Conservation (phyloP, 768 basidiomycete species). For the Erythrobasidium yunnanense region DNA sequence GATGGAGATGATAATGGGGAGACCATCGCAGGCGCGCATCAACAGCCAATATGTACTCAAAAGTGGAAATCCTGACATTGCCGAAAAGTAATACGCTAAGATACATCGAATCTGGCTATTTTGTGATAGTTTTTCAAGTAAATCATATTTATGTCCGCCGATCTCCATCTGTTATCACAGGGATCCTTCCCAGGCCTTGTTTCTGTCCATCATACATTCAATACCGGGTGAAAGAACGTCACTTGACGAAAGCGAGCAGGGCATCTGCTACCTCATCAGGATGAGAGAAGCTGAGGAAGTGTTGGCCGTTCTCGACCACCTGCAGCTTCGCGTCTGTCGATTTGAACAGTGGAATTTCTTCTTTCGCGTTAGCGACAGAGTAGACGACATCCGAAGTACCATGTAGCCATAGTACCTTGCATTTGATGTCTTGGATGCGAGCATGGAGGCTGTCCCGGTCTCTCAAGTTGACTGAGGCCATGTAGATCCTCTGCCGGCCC, state of each 20-base stretch:
- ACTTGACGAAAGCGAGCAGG: constrained; percentile 8
- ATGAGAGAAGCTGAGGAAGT: constrained; percentile 20
- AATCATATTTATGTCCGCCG: too few relatives aligned
- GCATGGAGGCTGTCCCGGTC: constrained; percentile 20
- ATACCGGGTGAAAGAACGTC: too few relatives aligned
- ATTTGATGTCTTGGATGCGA: background rate
- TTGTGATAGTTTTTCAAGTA: too few relatives aligned
- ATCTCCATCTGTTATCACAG: too few relatives aligned
- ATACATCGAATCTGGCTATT: too few relatives aligned
- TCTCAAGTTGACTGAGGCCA: constrained; percentile 15
- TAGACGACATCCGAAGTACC: constrained; percentile 11
- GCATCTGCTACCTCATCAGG: constrained; percentile 13
- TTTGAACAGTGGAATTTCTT: constrained; percentile 19
- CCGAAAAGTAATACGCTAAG: too few relatives aligned
- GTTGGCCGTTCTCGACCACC: constrained; percentile 3
- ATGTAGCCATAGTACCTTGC: constrained; percentile 9
- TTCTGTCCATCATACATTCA: too few relatives aligned
- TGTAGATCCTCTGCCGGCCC: background rate
- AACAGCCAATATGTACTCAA: too few relatives aligned
- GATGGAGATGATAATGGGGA: too few relatives aligned
- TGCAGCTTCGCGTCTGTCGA: constrained; percentile 5
- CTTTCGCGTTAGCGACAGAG: constrained; percentile 9
- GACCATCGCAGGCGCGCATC: too few relatives aligned
- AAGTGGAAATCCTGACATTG: too few relatives aligned
- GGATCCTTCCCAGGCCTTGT: too few relatives aligned